phyloP scores from a whole-genome alignment of 2,329 filamentous ascomycete species.

The Xylariales sp. region DNA sequence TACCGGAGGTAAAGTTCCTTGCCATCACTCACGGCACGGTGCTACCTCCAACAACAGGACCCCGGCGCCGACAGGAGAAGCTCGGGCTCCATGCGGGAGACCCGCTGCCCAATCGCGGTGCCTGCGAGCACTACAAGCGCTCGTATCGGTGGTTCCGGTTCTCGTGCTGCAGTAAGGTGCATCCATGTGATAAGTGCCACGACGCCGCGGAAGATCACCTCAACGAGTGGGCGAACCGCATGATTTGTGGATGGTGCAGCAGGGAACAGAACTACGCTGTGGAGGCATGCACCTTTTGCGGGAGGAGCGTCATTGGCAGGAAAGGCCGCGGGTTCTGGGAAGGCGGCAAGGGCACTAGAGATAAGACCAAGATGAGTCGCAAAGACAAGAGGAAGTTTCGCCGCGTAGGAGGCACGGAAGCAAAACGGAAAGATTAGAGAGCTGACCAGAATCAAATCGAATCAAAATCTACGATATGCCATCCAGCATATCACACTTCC shows the following conservation, averaged over 20 bases:
- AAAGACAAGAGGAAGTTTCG: constrained; percentile 75
- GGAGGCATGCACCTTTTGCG: constrained; percentile 72
- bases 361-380: constrained; percentile 65
- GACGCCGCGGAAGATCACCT: constrained; percentile 66
- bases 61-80: constrained; percentile 45
- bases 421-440: constrained; percentile 31
- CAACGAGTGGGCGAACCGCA: constrained; percentile 77
- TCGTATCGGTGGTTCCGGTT: constrained; percentile 63
- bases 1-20: constrained; percentile 75
- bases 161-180: constrained; percentile 55
- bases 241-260: constrained; percentile 78
- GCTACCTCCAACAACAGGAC: constrained; percentile 32
- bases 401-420: constrained; percentile 43
- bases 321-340: constrained; percentile 77
- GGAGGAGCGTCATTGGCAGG: constrained; percentile 61
- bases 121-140: constrained; percentile 54
- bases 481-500: too few species aligned
- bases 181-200: constrained; percentile 70
- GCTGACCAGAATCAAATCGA: too few species aligned
- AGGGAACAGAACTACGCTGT: constrained; percentile 76
- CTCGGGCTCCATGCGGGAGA: constrained; percentile 55
- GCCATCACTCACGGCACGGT: constrained; percentile 57
- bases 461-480: too few species aligned
- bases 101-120: constrained; percentile 46
- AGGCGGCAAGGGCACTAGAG: constrained; percentile 77